Base-by-base conservation (phyloP, 768 basidiomycete species). In the Grammothele lineata region DNA sequence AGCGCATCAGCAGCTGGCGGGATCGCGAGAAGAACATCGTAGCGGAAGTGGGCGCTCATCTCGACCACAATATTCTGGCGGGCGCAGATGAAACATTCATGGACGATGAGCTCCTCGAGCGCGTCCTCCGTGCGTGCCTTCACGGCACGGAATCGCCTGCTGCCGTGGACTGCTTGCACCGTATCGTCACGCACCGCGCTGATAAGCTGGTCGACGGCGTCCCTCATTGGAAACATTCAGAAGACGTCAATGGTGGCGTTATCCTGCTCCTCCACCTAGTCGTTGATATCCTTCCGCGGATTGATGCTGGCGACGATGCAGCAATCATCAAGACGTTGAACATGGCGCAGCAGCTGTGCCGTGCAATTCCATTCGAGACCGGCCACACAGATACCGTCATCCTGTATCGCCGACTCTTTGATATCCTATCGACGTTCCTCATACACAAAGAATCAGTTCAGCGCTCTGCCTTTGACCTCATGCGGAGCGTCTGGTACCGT, bases 71-170 rank as follows among this genome's bases (percentile, higher is more conserved):
- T 21, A 40, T 57, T 17, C 50, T 57, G 9, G 56, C 42, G 2
- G 50, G 32, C 19, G 56, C 56, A 3, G 53, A 57, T 33, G 43
- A 43, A 10, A 38, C 53, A 0, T 47, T 54, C 41, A 57, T 57
- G 56, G 56, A 57, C 37, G 50, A 57, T 44, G 42, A 52, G 22
- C 45, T 57, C 34, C 44, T 57, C 4, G 47, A 40, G 21, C 36
- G 35, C 6, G 48, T 51, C n/a, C 40, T 57, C 25, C 34, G 53
- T 14, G 23, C 46, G 5, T 57, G 56, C 23, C 26, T 57, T 38
- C 32, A 37, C 33, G 48, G 54, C 17, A 52, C 47, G 2, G 40
- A 46, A 5, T 22, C 24, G 14, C 14, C 36, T 3, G 45, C 44
- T 5, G 53, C 53, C 1, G 37, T 41, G 1, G 27, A 47, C 7